Base-by-base conservation (phyloP, 495 filamentous ascomycete species). In the Oleoguttula mirabilis region DNA sequence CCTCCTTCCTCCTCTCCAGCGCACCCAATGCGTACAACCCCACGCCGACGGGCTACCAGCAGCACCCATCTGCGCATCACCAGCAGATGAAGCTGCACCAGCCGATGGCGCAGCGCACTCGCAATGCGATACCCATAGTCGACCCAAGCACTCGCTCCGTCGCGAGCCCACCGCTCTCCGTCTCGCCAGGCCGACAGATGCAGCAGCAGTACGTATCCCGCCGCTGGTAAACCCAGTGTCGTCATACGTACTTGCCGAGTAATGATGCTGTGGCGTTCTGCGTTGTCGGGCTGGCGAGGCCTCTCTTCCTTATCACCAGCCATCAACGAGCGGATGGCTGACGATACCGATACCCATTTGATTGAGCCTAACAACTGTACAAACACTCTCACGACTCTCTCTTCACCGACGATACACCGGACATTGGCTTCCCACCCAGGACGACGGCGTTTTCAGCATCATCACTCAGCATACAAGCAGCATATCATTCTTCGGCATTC, bases 101-200 rank as follows among this genome's bases (percentile, higher is more conserved):
- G 67, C 82, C 85, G 30, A 63, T 84, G 39, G 81, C 88, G 41
- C 81, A 82, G 43, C 83, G 92, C 60, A 77, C 80, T 50, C 83
- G 88, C 53, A 96, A 94, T 59, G 85, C 90, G 52, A 99, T 99
- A 52, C 92, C 90, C 14, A 99, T 99, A 60, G 80, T 99, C 65
- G 94, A 99, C 72, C 90, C 90, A 24, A 81, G 70, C 47, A 96
- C 92, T 23, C 86, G 90, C 48, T 75, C 88, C 50, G 71, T 94
- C 64, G 75, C 87, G 24, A 94, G 87, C 68, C 92, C 90, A 51
- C 88, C 90, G 2, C 81, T 75, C 36, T 93, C 85, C 44, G 81
- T 94, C 55, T 90, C 86, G 37, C 85, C 87, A 41, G 77, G 69
- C 58, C 73, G 85, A 68, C 60, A 64, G 47, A 81, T 88, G 80